Evolutionary conservation across 441 rosid genomes (phyloP).

Genomic region (Arabidopsis hybrid): DNA sequence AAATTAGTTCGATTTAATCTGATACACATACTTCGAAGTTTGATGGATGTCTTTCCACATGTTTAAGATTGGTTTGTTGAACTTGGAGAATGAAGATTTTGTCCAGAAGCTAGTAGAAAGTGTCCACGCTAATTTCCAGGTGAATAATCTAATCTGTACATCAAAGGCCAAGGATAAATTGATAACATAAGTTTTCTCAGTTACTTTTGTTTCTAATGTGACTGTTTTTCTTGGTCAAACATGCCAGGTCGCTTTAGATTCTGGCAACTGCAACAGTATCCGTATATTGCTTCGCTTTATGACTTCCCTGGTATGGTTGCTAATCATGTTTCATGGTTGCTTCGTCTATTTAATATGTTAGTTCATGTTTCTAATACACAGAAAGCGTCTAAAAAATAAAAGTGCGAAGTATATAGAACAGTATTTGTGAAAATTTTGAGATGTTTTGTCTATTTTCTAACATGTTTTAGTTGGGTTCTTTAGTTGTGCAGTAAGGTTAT

Average conservation of each 20-base stretch:
- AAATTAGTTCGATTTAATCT: neutral
- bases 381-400: neutral
- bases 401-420: constrained; percentile 6
- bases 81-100: constrained; percentile 95
- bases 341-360: neutral
- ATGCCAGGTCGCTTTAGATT: constrained; percentile 79
- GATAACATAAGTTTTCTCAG: constrained; percentile 10
- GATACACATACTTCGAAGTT: neutral
- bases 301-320: constrained; percentile 74
- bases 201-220: constrained; percentile 17
- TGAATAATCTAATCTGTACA: constrained; percentile 39
- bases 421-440: constrained; percentile 14
- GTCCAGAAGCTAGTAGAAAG: constrained; percentile 67
- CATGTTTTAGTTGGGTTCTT: constrained; percentile 38
- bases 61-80: constrained; percentile 81
- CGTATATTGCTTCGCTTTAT: constrained; percentile 90
- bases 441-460: constrained; percentile 22
- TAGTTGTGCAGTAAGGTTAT: constrained; percentile 98
- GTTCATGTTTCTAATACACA: constrained; percentile 4
- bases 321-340: constrained; percentile 1
- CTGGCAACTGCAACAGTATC: constrained; percentile 75
- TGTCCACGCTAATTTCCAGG: constrained; percentile 78
- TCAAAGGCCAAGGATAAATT: constrained; percentile 6
- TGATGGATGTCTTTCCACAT: constrained; percentile 37
- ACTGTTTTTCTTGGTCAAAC: constrained; percentile 26